Evolutionary conservation across 2,329 filamentous ascomycete species (phyloP).

Genomic region (Emergomyces africanus): DNA sequence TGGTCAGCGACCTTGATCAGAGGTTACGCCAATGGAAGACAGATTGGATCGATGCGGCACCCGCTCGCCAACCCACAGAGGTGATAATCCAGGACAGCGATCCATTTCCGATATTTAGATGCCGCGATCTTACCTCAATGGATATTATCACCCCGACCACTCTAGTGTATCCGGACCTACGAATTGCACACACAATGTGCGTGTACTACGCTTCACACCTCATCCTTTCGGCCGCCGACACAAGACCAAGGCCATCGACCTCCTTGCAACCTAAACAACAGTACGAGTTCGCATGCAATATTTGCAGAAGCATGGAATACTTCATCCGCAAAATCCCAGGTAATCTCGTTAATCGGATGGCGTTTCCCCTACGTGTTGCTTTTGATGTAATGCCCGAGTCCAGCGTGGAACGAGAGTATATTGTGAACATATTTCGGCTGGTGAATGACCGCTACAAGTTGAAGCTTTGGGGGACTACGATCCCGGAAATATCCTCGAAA

Average conservation of each 20-base stretch:
- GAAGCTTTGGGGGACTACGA: slow-evolving; percentile 2
- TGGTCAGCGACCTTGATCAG: slow-evolving; percentile 20
- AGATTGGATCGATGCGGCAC: slow-evolving; percentile 16
- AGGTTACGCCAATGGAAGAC: slow-evolving; percentile 17
- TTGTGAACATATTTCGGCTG: slow-evolving; percentile 14
- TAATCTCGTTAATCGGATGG: slow-evolving; percentile 17
- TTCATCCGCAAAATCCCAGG: slow-evolving; percentile 17
- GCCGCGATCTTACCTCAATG: slow-evolving; percentile 13
- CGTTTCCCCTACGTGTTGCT: slow-evolving; percentile 18
- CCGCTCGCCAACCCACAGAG: slow-evolving; percentile 9
- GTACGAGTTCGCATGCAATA: slow-evolving; percentile 18
- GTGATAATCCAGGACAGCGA: slow-evolving; percentile 6
- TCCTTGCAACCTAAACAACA: slow-evolving; percentile 15
- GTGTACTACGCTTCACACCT: slow-evolving; percentile 18
- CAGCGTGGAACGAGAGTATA: slow-evolving; percentile 16
- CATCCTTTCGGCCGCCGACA: slow-evolving; percentile 14
- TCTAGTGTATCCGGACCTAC: slow-evolving; percentile 16
- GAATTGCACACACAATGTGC: slow-evolving; percentile 15
- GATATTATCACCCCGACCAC: slow-evolving; percentile 9
- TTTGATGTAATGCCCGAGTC: slow-evolving; percentile 17
- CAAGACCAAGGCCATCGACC: slow-evolving; percentile 12
- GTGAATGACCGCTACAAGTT: slow-evolving; percentile 4
- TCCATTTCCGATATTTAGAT: slow-evolving; percentile 14
- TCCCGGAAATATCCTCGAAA: slow-evolving; percentile 3
- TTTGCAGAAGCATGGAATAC: slow-evolving; percentile 20